A percentile compares a stretch with the other conserved stretches of the same genome.
phyloP scores from a whole-genome alignment of 164 flowering plant genomes.

The Magnolia kwangsiensis region DNA sequence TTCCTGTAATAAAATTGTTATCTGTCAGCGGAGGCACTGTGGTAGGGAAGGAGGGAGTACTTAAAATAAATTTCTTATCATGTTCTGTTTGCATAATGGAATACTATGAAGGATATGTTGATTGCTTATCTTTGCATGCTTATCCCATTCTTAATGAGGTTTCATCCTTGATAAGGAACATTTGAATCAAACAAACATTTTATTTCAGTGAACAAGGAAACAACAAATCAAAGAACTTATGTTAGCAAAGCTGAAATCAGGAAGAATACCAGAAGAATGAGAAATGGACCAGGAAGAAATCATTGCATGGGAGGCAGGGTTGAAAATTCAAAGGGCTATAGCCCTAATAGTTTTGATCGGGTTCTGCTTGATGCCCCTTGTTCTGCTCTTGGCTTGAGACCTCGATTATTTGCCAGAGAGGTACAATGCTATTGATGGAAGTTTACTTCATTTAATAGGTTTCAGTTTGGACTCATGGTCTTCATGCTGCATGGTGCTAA shows the following conservation, averaged over 20 bases:
- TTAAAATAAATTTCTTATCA: no score
- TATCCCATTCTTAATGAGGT: not conserved
- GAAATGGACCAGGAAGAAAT: slow-evolving; percentile 86
- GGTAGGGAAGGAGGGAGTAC: no score
- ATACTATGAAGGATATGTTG: no score
- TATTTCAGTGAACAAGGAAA: slow-evolving; percentile 32
- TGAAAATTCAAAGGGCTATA: slow-evolving; percentile 74
- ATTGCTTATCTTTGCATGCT: not conserved
- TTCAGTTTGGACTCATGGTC: not conserved
- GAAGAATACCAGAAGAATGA: slow-evolving; percentile 48
- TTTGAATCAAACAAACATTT: not conserved
- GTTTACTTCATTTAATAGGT: not conserved
- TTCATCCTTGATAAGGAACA: not conserved
- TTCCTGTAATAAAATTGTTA: no score
- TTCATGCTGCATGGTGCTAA: not conserved
- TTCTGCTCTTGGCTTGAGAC: slow-evolving; percentile 97
- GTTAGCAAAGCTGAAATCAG: slow-evolving; percentile 52
- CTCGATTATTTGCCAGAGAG: slow-evolving; percentile 82
- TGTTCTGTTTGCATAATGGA: no score
- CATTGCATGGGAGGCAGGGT: slow-evolving; percentile 67
- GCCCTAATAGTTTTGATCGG: slow-evolving; percentile 78
- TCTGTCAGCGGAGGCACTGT: no score
- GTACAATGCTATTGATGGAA: slow-evolving; percentile 27
- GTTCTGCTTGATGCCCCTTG: slow-evolving; percentile 99
- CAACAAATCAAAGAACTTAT: slow-evolving; percentile 29